Evolutionary conservation across 352 stramenopile species (phyloP).

Genomic region (Halophytophthora batemanensis): DNA sequence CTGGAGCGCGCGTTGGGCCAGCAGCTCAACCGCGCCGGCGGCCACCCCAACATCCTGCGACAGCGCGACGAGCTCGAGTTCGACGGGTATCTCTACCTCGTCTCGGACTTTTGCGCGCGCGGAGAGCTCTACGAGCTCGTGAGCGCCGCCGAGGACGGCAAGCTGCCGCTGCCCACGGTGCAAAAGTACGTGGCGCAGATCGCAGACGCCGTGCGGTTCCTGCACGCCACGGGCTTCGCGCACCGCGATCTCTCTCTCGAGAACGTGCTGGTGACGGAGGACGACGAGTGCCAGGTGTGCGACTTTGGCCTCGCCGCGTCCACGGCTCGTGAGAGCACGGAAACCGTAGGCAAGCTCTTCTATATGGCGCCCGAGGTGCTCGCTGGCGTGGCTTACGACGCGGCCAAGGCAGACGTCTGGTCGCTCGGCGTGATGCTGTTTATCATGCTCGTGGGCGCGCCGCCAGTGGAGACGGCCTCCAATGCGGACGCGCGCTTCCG

Average conservation of each 20-base stretch:
- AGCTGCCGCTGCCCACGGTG: constrained; percentile 35
- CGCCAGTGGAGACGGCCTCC: constrained; percentile 61
- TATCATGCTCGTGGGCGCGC: constrained; percentile 72
- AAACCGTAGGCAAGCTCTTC: constrained; percentile 82
- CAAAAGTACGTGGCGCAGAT: constrained; percentile 71
- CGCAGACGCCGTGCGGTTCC: constrained; percentile 62
- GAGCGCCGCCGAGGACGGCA: constrained; percentile 45
- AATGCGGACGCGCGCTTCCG: constrained; percentile 57
- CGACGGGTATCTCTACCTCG: constrained; percentile 76
- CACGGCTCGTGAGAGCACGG: constrained; percentile 33
- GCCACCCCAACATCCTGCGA: constrained; percentile 61
- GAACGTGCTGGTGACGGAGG: constrained; percentile 75
- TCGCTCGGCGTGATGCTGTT: constrained; percentile 86
- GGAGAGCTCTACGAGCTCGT: constrained; percentile 83
- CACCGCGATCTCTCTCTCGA: constrained; percentile 84
- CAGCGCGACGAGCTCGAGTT: constrained; percentile 78
- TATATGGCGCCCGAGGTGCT: constrained; percentile 86
- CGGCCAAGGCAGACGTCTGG: constrained; percentile 81
- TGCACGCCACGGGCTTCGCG: constrained; percentile 72
- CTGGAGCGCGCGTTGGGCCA: constrained; percentile 73
- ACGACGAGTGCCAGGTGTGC: constrained; percentile 75
- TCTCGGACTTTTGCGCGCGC: constrained; percentile 68
- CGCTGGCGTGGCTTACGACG: constrained; percentile 57
- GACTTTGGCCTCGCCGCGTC: constrained; percentile 74
- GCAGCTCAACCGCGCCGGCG: constrained; percentile 53